phyloP scores from a whole-genome alignment of 768 basidiomycete species.

The Pleurotus tuoliensis region DNA sequence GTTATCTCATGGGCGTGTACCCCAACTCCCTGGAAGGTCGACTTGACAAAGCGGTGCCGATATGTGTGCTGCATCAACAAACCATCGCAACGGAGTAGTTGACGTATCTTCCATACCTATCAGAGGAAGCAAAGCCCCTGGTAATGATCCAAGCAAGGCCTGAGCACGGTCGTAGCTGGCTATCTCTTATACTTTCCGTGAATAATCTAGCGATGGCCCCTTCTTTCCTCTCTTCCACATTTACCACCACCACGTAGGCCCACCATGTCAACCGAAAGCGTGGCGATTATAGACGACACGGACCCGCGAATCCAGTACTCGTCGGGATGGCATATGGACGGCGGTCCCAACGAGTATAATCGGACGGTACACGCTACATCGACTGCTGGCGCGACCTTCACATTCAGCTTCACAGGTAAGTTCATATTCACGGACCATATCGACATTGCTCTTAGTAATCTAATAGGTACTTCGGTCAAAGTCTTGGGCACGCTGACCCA shows the following conservation, averaged over 20 bases:
- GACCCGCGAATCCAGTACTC: conserved; percentile 2
- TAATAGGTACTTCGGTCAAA: not conserved
- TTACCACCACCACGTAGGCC: too few species aligned
- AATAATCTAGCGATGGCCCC: too few species aligned
- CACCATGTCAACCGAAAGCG: not conserved
- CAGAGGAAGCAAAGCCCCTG: not conserved
- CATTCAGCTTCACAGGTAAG: not conserved
- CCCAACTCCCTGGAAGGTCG: too few species aligned
- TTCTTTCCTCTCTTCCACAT: too few species aligned
- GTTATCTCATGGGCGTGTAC: too few species aligned
- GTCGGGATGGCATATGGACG: not conserved
- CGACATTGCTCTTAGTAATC: not conserved
- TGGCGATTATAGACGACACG: not conserved
- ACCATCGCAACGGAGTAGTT: too few species aligned
- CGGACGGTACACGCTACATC: not conserved
- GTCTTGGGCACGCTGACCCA: not conserved
- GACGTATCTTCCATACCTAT: not conserved
- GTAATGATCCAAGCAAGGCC: too few species aligned
- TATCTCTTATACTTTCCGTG: too few species aligned
- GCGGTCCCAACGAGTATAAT: not conserved
- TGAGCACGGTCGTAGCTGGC: too few species aligned
- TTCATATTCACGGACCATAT: not conserved
- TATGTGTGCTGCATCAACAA: too few species aligned
- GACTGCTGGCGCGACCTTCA: not conserved
- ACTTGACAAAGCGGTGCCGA: too few species aligned